A percentile compares a stretch with the other conserved stretches of the same genome.
Conservation (phyloP, 2,329 filamentous ascomycete genomes). For the Ambrosiella xylebori region DNA sequence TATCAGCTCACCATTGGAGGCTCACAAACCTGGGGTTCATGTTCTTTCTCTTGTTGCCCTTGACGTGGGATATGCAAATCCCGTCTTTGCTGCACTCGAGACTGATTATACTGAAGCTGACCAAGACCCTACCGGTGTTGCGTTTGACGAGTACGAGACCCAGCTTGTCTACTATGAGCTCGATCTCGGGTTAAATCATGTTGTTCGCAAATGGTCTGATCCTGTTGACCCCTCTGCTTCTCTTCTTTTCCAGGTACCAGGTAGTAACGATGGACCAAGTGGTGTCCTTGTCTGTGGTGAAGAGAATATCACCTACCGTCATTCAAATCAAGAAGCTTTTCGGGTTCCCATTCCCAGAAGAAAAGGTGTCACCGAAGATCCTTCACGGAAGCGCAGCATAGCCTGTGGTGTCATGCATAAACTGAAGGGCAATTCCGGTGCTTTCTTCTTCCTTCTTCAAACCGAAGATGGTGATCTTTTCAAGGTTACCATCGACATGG, state of each 20-base stretch:
- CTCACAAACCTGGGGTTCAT: conserved; percentile 79
- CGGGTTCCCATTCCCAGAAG: conserved; percentile 78
- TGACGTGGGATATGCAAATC: conserved; percentile 94
- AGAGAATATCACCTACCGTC: conserved; percentile 91
- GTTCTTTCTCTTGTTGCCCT: conserved; percentile 77
- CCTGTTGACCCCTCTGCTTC: conserved; percentile 78
- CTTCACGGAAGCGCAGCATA: conserved; percentile 72
- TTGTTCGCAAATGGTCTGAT: conserved; percentile 92
- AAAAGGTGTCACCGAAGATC: conserved; percentile 77
- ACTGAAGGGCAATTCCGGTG: conserved; percentile 61
- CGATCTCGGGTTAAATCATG: conserved; percentile 89
- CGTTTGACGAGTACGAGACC: conserved; percentile 68
- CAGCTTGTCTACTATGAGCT: conserved; percentile 94
- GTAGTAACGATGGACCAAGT: conserved; percentile 81
- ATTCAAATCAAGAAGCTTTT: conserved; percentile 82
- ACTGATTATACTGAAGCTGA: conserved; percentile 85
- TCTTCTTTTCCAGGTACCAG: conserved; percentile 86
- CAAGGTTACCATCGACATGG: conserved; percentile 87
- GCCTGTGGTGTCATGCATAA: conserved; percentile 94
- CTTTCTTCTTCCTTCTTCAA: conserved; percentile 94
- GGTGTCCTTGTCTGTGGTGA: conserved; percentile 90
- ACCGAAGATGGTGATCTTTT: conserved; percentile 97
- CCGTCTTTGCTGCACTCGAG: conserved; percentile 87
- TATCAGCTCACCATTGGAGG: conserved; percentile 92
- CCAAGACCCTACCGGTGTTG: conserved; percentile 73